These are phyloP conservation scores for Sclerotinia spermophila DNA, from an alignment of 2,329 filamentous ascomycete species.

Conservation along the genomic window DNA sequence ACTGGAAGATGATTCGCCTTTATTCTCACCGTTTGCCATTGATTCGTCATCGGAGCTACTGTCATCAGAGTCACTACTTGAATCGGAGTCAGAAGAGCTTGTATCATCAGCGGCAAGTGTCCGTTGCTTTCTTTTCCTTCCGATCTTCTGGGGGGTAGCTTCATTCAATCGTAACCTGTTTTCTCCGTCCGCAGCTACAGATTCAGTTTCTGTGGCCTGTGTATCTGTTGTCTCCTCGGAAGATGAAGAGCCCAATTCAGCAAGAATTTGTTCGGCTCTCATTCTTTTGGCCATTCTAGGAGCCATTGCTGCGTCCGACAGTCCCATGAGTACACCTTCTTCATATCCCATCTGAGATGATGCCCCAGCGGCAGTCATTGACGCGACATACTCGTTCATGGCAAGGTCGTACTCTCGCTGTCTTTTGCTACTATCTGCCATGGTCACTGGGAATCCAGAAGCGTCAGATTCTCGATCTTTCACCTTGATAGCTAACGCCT, in stretches of 20 bases:
- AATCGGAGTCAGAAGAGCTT: conserved; percentile 26
- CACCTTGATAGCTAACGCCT: conserved; percentile 59
- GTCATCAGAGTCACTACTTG: conserved; percentile 23
- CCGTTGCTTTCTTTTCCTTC: conserved; percentile 45
- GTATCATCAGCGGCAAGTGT: conserved; percentile 31
- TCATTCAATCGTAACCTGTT: conserved; percentile 47
- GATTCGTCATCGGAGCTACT: conserved; percentile 28
- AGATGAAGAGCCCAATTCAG: conserved; percentile 45
- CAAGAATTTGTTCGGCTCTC: conserved; percentile 56
- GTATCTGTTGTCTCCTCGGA: conserved; percentile 21
- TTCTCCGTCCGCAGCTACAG: conserved; percentile 35
- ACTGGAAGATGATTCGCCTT: conserved; percentile 25
- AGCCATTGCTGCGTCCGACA: conserved; percentile 51
- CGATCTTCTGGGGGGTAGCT: conserved; percentile 45
- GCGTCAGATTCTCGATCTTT: conserved; percentile 51
- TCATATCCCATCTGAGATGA: conserved; percentile 33
- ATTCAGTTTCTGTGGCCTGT: conserved; percentile 17
- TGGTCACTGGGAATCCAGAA: conserved; percentile 48
- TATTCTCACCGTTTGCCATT: conserved; percentile 17
- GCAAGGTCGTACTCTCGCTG: conserved; percentile 55
- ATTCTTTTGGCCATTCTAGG: conserved; percentile 58
- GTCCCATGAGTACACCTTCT: conserved; percentile 33
- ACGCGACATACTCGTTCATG: conserved; percentile 36
- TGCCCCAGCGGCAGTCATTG: conserved; percentile 28
- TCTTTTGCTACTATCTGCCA: conserved; percentile 46